These are phyloP conservation scores for Fusarium ambrosium DNA, from an alignment of 2,329 filamentous ascomycete species.

Conservation along the genomic window DNA sequence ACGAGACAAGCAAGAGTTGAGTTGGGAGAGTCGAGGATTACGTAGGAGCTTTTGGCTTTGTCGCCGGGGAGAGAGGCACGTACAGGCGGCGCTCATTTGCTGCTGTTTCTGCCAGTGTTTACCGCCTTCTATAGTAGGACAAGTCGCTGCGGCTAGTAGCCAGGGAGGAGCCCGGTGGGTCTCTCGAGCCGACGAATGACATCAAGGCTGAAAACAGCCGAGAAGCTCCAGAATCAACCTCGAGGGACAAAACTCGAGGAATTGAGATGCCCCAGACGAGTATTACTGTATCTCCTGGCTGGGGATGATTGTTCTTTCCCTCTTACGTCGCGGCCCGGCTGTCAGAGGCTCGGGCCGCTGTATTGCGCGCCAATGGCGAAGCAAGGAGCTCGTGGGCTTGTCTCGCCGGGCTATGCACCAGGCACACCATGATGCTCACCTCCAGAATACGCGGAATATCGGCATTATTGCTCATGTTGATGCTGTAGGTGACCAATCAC, in stretches of 20 bases:
- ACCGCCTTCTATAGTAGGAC: background rate
- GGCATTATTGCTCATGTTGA: conserved; percentile 99
- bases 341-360: conserved; percentile 35
- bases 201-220: conserved; percentile 33
- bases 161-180: conserved; percentile 12
- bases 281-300: conserved; percentile 11
- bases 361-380: conserved; percentile 41
- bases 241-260: conserved; percentile 18
- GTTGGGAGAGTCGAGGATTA: conserved; percentile 41
- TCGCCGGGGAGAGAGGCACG: background rate
- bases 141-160: conserved; percentile 1
- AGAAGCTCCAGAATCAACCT: conserved; percentile 32
- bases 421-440: conserved; percentile 42
- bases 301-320: conserved; percentile 44
- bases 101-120: background rate
- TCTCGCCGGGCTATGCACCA: conserved; percentile 37
- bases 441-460: conserved; percentile 84
- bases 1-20: conserved; percentile 38
- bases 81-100: background rate
- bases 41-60: conserved; percentile 20
- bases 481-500: conserved; percentile 67
- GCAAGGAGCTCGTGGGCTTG: conserved; percentile 24
- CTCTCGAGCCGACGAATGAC: conserved; percentile 30
- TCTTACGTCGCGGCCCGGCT: conserved; percentile 42
- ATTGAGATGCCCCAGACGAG: conserved; percentile 35